phyloP scores from a whole-genome alignment of 2,329 filamentous ascomycete species.

The Botrytis medusae region DNA sequence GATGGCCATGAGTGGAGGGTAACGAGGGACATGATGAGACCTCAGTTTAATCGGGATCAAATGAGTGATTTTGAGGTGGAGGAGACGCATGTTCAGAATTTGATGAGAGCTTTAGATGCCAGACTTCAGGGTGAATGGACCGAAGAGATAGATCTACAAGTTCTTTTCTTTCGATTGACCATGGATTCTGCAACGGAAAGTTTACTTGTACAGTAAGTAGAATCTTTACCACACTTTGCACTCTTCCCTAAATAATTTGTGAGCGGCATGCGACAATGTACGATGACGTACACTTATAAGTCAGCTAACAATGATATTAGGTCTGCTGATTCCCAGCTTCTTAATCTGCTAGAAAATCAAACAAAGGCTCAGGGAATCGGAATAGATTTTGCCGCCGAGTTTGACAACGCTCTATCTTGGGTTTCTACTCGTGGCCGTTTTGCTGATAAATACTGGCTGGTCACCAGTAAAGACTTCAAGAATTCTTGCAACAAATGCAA shows the following conservation, averaged over 20 bases:
- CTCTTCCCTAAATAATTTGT: not conserved
- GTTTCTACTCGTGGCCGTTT: not conserved
- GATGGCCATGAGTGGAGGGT: conserved; percentile 23
- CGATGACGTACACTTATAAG: not conserved
- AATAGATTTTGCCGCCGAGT: conserved; percentile 2
- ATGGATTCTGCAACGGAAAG: conserved; percentile 43
- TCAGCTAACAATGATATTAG: not conserved
- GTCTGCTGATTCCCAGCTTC: not conserved
- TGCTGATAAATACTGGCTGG: conserved; percentile 29
- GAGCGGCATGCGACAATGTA: not conserved
- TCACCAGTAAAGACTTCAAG: conserved; percentile 39
- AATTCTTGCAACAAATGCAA: conserved; percentile 37
- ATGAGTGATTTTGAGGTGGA: conserved; percentile 66
- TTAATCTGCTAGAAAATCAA: not conserved
- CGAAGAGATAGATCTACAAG: conserved; percentile 55
- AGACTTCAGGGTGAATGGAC: conserved; percentile 17
- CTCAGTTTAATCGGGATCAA: conserved; percentile 52
- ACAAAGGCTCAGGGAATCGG: no score
- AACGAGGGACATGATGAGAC: conserved; percentile 47
- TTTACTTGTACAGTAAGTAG: conserved; percentile 55
- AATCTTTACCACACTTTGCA: not conserved
- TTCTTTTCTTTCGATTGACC: conserved; percentile 52
- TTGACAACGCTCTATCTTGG: conserved; percentile 5
- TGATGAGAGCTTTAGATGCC: conserved; percentile 40
- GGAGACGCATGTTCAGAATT: conserved; percentile 48